Conservation (phyloP, 768 basidiomycete genomes). For the Daedalea quercina region DNA sequence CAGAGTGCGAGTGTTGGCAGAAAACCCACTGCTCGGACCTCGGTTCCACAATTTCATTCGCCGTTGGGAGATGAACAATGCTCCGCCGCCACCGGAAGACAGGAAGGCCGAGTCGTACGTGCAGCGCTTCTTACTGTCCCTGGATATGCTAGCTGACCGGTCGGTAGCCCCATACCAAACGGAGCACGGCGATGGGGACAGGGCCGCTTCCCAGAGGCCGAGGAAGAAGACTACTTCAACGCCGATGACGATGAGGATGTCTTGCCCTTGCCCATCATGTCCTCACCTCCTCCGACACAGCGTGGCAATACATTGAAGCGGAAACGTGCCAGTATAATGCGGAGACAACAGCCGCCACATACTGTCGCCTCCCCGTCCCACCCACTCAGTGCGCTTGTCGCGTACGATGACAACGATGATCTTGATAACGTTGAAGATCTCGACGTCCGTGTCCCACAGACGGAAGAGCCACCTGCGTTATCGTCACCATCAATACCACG, state of each 20-base stretch:
- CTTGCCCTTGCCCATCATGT: constrained; percentile 25
- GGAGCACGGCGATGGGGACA: constrained; percentile 24
- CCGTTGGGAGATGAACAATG: constrained; percentile 90
- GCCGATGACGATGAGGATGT: constrained; percentile 59
- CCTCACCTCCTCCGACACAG: constrained; percentile 17
- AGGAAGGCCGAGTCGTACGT: constrained; percentile 46
- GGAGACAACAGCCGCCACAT: constrained; percentile 14
- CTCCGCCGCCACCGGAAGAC: constrained; percentile 54
- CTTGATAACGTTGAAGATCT: constrained; percentile 10
- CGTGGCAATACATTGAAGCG: constrained; percentile 43
- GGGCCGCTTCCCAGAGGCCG: constrained; percentile 52
- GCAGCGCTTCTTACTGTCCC: neutral
- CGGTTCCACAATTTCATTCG: constrained; percentile 69
- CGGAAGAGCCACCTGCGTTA: constrained; percentile 2
- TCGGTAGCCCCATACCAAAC: constrained; percentile 8
- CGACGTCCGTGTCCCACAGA: neutral
- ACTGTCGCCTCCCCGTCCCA: constrained; percentile 22
- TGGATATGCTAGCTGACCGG: neutral
- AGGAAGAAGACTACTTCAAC: constrained; percentile 95
- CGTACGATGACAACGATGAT: constrained; percentile 74
- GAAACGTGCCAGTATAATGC: constrained; percentile 34
- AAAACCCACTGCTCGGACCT: constrained; percentile 52
- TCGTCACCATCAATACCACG: constrained; percentile 2
- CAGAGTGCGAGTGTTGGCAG: constrained; percentile 55
- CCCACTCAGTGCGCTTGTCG: constrained; percentile 54